Base-by-base conservation (phyloP, 1,284 basidiomycete species). In the Tetrapyrgos nigripes region DNA sequence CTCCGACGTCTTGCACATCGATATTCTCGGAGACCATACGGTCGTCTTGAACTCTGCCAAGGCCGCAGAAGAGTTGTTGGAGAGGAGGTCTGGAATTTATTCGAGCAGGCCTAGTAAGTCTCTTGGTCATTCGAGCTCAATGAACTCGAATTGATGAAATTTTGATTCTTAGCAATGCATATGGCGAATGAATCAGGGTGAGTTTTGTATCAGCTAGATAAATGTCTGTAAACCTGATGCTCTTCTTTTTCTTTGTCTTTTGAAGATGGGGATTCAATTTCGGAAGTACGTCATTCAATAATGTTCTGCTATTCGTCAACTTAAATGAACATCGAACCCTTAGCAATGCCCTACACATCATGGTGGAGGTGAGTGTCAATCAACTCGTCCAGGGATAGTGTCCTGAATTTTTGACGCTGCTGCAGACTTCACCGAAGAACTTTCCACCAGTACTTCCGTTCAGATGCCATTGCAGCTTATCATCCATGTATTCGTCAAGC, bases 231-330 rank as follows among this genome's bases (percentile, higher is more conserved):
- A n/a, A n/a, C n/a, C n/a, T n/a, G n/a, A n/a, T n/a, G n/a, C n/a
- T n/a, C n/a, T n/a, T n/a, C n/a, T n/a, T n/a, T n/a, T 61, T 13
- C 73, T 70, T 67, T 64, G 71, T 52, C 66, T 74, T 52, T 68
- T n/a, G n/a, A n/a, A n/a, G n/a, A n/a, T n/a, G n/a, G n/a, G n/a
- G n/a, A n/a, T n/a, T n/a, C n/a, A n/a, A n/a, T n/a, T n/a, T n/a
- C n/a, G n/a, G n/a, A n/a, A n/a, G n/a, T n/a, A n/a, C n/a, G n/a
- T n/a, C n/a, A n/a, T 62, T 2, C 67, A 28, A 26, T 17, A n/a
- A 5, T 40, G 4, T 40, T 5, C 8, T n/a, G 17, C 17, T n/a
- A 40, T 14, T 14, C 14, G 8, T 33, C 31, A 8, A 8, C 31
- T 8, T 33, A 8, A 33, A 8, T 40, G 19, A 17, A 40, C 13